phyloP scores from a whole-genome alignment of 768 basidiomycete genomes.

The Kwoniella botswanensis region DNA sequence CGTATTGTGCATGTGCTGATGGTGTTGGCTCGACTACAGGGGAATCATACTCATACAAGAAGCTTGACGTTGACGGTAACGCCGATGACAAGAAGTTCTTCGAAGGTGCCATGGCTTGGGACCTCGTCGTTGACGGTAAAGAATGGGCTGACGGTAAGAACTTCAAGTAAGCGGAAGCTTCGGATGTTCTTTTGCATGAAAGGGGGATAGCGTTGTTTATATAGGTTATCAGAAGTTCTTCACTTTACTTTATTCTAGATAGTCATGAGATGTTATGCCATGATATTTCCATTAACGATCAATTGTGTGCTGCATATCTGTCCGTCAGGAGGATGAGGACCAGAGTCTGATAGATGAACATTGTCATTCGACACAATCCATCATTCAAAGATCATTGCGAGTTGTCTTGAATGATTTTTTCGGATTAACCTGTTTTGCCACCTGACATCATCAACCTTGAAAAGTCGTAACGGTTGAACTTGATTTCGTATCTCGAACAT shows the following conservation, averaged over 20 bases:
- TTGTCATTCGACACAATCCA: no score
- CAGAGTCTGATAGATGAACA: no score
- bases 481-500: neutral
- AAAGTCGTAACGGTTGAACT: no score
- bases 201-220: slow-evolving; percentile 3
- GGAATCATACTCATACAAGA: slow-evolving; percentile 83
- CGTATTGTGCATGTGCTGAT: neutral
- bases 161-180: slow-evolving; percentile 52
- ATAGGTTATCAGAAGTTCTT: slow-evolving; percentile 5
- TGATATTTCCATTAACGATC: slow-evolving; percentile 8
- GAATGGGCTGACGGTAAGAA: slow-evolving; percentile 74
- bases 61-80: slow-evolving; percentile 71
- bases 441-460: slow-evolving; percentile 1
- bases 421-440: neutral
- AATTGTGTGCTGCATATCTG: neutral
- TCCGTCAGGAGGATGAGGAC: no score
- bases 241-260: slow-evolving; percentile 4
- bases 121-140: slow-evolving; percentile 84
- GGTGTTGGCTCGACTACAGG: slow-evolving; percentile 62
- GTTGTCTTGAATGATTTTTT: neutral
- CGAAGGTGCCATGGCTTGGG: slow-evolving; percentile 92
- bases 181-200: neutral
- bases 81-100: slow-evolving; percentile 84
- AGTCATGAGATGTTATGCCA: slow-evolving; percentile 13
- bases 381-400: no score